Evolutionary conservation across 257 asterid genomes (phyloP), one percentile per base, ranked within the genome.

Genomic region (Jacaranda mimosifolia): DNA sequence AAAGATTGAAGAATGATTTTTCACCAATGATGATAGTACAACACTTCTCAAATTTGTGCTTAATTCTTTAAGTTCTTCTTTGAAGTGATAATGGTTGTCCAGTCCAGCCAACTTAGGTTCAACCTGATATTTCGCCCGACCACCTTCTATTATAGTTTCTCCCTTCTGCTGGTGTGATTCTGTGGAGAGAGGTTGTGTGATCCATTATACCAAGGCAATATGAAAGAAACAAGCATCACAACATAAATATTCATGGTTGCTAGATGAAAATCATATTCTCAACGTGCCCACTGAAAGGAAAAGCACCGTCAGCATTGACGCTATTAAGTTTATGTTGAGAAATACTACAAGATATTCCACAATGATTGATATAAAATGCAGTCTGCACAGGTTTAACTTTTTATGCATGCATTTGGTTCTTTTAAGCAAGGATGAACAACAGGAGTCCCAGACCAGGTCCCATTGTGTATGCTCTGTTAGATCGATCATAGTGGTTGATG

Each of bases 1-100:
- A 77, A 86, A 86, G 77, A 91, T 63, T 11, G 88, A 83, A 51
- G 64, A 63, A 57, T 65, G 48, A 72, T 67, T 58, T 69, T 73
- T 36, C 71, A 60, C 56, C 55, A 74, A 45, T 12, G 90, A 84
- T 13, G 81, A 66, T 9, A 78, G 62, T 57, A 60, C 72, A 57
- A 74, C 70, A 48, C 52, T 55, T 80, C 73, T 81, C 64, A 83
- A 77, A 70, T 48, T 84, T 63, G 63, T 56, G 60, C 77, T 79
- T 42, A 70, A 63, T 68, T 87, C 86, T 79, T 75, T 77, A 78
- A 81, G 74, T 51, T 80, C 77, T 60, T 63, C 79, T 77, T 79
- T 75, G 58, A 67, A 38, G 58, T 52, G 70, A 35, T 60, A 51
- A 3, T 52, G 70, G 67, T 65, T 79, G 26, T 58, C 71, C 68